Conservation (phyloP, 148 eudicot species). For the Spergularia marina region DNA sequence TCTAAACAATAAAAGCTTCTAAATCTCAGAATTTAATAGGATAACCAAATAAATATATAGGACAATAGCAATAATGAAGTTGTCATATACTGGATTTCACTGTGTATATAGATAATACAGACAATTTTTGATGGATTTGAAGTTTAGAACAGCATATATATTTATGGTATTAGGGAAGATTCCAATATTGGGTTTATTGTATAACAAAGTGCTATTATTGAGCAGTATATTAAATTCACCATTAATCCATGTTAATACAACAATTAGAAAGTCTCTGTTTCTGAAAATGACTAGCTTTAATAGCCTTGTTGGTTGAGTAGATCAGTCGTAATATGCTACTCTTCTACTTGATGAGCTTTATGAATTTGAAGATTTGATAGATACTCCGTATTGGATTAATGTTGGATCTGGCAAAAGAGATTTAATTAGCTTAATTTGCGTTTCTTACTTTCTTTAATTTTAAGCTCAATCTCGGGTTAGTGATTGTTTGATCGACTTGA, state of each 20-base stretch:
- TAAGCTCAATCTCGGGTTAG: too few relatives aligned
- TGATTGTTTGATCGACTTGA: too few relatives aligned
- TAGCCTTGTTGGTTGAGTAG: constrained; percentile 22
- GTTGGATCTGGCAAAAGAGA: too few relatives aligned
- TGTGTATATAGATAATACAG: constrained; percentile 28
- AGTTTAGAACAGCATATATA: background rate
- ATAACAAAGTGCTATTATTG: background rate
- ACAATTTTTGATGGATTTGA: constrained; percentile 33
- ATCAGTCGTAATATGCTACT: background rate
- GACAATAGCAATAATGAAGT: constrained; percentile 52
- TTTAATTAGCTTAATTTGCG: too few relatives aligned
- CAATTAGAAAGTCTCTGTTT: constrained; percentile 14
- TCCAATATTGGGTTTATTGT: constrained; percentile 19
- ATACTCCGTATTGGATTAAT: too few relatives aligned
- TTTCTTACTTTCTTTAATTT: too few relatives aligned
- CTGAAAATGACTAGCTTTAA: constrained; percentile 19
- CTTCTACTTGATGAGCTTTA: background rate
- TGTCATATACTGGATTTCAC: constrained; percentile 36
- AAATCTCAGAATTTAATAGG: constrained; percentile 11
- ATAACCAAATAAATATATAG: constrained; percentile 32
- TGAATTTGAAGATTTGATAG: too few relatives aligned
- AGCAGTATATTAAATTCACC: background rate
- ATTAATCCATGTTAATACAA: constrained; percentile 24
- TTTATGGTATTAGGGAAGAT: constrained; percentile 13
- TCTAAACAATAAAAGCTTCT: constrained; percentile 20